Percentiles rank a stretch among this genome's conserved stretches.
These are phyloP conservation scores for Pluteus cervinus DNA, from an alignment of 768 basidiomycete genomes.

Conservation along the genomic window DNA sequence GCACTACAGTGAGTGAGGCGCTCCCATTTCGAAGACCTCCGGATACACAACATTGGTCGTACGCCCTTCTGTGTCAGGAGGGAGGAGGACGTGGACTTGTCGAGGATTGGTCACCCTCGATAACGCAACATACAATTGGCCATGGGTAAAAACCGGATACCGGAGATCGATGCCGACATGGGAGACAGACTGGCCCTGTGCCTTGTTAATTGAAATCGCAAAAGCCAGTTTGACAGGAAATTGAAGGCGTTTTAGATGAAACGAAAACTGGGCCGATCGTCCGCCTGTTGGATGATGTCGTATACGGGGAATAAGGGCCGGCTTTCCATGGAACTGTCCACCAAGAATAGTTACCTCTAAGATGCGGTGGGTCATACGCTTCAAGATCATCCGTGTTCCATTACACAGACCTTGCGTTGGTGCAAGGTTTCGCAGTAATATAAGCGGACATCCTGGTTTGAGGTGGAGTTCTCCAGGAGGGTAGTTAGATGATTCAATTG, in stretches of 20 bases:
- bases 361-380: slow-evolving; percentile 12
- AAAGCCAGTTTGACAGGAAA: slow-evolving; percentile 32
- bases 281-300: slow-evolving; percentile 11
- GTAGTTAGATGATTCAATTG: slow-evolving; percentile 23
- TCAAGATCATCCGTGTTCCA: slow-evolving; percentile 20
- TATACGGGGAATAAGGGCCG: slow-evolving; percentile 31
- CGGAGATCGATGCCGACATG: slow-evolving; percentile 25
- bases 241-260: slow-evolving; percentile 24
- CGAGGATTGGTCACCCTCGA: slow-evolving; percentile 9
- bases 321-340: slow-evolving; percentile 27
- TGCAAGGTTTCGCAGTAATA: slow-evolving; percentile 25
- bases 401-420: slow-evolving; percentile 22
- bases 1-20: too few species aligned
- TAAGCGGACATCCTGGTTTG: slow-evolving; percentile 26
- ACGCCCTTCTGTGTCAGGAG: background rate
- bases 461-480: slow-evolving; percentile 25
- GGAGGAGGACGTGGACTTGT: background rate
- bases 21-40: too few species aligned
- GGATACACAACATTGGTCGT: slow-evolving; percentile 1
- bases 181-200: slow-evolving; percentile 28
- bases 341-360: slow-evolving; percentile 27
- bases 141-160: slow-evolving; percentile 23
- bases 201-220: slow-evolving; percentile 33
- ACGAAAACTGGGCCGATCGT: slow-evolving; percentile 16
- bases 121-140: slow-evolving; percentile 30